phyloP scores from a whole-genome alignment of 768 basidiomycete genomes.

The Termitomyces sp. region DNA sequence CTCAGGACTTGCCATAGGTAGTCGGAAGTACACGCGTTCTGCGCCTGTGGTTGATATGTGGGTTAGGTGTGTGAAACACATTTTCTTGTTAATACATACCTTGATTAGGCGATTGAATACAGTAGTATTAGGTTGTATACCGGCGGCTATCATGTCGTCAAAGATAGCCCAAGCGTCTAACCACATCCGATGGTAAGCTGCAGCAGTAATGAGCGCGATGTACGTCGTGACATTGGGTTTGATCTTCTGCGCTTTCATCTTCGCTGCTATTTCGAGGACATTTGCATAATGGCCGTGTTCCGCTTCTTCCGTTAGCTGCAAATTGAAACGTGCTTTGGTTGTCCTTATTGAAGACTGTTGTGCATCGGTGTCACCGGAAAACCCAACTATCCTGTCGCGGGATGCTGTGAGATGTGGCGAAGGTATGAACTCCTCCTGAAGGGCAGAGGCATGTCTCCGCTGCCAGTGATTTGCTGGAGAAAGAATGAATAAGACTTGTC shows the following conservation, averaged over 20 bases:
- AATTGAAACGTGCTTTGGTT: constrained; percentile 24
- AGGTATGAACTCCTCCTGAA: constrained; percentile 1
- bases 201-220: constrained; percentile 46
- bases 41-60: constrained; percentile 33
- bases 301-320: constrained; percentile 30
- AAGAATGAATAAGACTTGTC: not conserved
- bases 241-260: constrained; percentile 55
- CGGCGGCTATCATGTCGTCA: constrained; percentile 58
- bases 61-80: not conserved
- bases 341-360: constrained; percentile 13
- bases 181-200: constrained; percentile 34
- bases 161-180: constrained; percentile 59
- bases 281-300: constrained; percentile 27
- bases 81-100: constrained; percentile 28
- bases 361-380: constrained; percentile 9
- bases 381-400: constrained; percentile 1
- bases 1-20: constrained; percentile 45
- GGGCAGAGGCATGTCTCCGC: constrained; percentile 3
- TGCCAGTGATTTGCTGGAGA: constrained; percentile 1
- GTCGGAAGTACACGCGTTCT: constrained; percentile 29
- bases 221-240: constrained; percentile 54
- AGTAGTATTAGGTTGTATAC: constrained; percentile 41
- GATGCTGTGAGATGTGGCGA: constrained; percentile 8
- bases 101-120: constrained; percentile 57
- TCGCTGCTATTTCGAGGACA: constrained; percentile 38